Evolutionary conservation across 805 yeast species (phyloP).

Genomic region (Candida incommunis): DNA sequence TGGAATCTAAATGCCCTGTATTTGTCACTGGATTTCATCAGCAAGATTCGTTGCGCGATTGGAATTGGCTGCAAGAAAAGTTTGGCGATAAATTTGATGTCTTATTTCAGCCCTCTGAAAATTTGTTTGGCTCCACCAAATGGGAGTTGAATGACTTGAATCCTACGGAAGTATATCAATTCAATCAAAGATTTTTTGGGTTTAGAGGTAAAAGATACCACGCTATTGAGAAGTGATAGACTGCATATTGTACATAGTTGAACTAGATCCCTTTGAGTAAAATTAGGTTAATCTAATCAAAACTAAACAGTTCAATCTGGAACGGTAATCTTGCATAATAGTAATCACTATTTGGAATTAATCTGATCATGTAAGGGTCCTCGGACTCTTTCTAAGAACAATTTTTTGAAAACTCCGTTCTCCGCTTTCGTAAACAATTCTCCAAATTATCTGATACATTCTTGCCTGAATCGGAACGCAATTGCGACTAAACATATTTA

Average conservation of each 20-base stretch:
- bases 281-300: too few species aligned
- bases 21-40: constrained; percentile 84
- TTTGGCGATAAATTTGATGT: constrained; percentile 70
- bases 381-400: too few species aligned
- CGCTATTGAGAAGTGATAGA: constrained; percentile 32
- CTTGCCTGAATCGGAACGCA: too few species aligned
- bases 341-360: neutral
- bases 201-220: constrained; percentile 95
- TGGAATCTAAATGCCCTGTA: constrained; percentile 88
- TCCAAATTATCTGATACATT: too few species aligned
- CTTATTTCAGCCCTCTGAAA: constrained; percentile 57
- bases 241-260: constrained; percentile 3
- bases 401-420: too few species aligned
- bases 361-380: too few species aligned
- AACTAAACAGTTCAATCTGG: too few species aligned
- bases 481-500: too few species aligned
- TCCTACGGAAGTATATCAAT: constrained; percentile 89
- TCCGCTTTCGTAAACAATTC: too few species aligned
- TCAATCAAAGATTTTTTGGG: constrained; percentile 80
- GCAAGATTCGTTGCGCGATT: constrained; percentile 55
- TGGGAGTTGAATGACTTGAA: constrained; percentile 87
- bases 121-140: constrained; percentile 72
- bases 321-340: too few species aligned
- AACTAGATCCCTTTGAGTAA: too few species aligned
- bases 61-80: constrained; percentile 50